Conservation (phyloP, 2,329 filamentous ascomycete genomes). For the Nannizzia gypsea region DNA sequence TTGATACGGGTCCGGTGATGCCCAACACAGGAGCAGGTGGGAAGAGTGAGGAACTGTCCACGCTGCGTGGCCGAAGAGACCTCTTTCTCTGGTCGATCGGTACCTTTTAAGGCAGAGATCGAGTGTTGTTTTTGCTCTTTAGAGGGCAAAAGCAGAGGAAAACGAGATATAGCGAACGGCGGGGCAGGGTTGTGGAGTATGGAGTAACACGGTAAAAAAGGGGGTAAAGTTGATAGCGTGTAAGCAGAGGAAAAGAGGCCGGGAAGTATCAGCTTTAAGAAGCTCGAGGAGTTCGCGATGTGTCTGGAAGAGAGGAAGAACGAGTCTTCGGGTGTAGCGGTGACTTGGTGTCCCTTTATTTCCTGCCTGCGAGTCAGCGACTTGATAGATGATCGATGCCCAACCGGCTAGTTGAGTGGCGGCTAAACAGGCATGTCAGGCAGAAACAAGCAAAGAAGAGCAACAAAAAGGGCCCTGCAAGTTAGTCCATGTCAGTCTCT, state of each 20-base stretch:
- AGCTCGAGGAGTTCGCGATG: not conserved
- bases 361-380: not conserved
- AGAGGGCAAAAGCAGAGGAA: not conserved
- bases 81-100: slow-evolving; percentile 1
- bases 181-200: not conserved
- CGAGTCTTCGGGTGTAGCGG: not conserved
- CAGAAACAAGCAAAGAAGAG: not conserved
- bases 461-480: not conserved
- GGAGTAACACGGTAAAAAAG: not conserved
- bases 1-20: not conserved
- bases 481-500: not conserved
- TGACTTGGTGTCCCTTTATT: not conserved
- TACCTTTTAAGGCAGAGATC: not conserved
- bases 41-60: not conserved
- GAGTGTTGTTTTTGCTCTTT: not conserved
- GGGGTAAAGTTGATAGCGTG: not conserved
- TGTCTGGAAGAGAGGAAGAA: not conserved
- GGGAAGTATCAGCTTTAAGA: not conserved
- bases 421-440: slow-evolving; percentile 1
- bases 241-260: not conserved
- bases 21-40: not conserved
- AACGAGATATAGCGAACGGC: not conserved
- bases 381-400: not conserved
- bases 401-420: not conserved
- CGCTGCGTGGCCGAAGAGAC: not conserved